A percentile compares a stretch with the other conserved stretches of the same genome.
Conservation (phyloP, 768 basidiomycete genomes). For the Kwoniella sp. region DNA sequence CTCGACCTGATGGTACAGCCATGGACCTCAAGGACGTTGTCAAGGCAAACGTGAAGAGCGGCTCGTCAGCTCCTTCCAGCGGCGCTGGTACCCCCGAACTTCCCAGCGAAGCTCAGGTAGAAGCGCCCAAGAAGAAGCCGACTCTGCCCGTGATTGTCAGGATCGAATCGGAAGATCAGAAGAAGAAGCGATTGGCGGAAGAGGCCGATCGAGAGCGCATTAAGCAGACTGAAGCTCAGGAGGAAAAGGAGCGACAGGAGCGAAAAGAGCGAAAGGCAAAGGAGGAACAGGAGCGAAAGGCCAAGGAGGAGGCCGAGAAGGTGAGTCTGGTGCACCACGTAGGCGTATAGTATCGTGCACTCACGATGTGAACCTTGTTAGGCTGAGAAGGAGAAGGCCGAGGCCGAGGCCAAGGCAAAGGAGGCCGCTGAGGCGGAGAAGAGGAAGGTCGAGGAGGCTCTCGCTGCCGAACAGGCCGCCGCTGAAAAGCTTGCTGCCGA, state of each 20-base stretch:
- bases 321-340: conserved; percentile 51
- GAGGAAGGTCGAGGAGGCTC: conserved; percentile 25
- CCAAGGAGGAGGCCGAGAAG: conserved; percentile 55
- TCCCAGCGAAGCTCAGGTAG: conserved; percentile 46
- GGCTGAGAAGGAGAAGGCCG: conserved; percentile 21
- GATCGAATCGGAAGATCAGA: conserved; percentile 46
- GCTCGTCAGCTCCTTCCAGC: conserved; percentile 40
- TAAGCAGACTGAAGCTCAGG: conserved; percentile 40
- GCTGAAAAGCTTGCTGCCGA: conserved; percentile 28
- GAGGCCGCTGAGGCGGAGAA: conserved; percentile 31
- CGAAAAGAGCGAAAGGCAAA: conserved; percentile 51
- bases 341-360: background rate
- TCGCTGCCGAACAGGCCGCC: conserved; percentile 25
- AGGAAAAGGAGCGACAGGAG: conserved; percentile 45
- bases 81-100: conserved; percentile 44
- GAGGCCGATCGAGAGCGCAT: conserved; percentile 32
- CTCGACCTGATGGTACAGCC: conserved; percentile 54
- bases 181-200: conserved; percentile 33
- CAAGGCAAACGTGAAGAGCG: conserved; percentile 52
- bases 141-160: conserved; percentile 42
- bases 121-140: conserved; percentile 28
- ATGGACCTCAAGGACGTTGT: conserved; percentile 55
- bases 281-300: conserved; percentile 39
- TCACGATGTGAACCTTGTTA: conserved; percentile 53
- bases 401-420: conserved; percentile 30